A percentile compares a stretch with the other conserved stretches of the same genome.
These are phyloP conservation scores for Xylaria sp. DNA, from an alignment of 2,329 filamentous ascomycete species.

Conservation along the genomic window DNA sequence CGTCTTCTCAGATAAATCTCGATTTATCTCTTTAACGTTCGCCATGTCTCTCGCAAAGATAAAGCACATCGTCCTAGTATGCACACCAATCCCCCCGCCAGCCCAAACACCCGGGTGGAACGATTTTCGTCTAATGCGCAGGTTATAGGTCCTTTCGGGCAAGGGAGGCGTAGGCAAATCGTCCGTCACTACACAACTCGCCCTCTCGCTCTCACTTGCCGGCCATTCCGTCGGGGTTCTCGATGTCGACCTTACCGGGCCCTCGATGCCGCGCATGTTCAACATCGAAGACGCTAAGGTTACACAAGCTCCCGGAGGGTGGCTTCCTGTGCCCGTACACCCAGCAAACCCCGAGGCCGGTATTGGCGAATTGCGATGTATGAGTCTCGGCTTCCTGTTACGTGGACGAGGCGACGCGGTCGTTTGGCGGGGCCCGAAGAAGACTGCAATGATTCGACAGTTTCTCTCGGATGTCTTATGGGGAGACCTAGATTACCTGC, in stretches of 20 bases:
- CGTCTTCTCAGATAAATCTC: background rate
- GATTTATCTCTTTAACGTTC: constrained; percentile 16
- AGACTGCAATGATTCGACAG: constrained; percentile 98
- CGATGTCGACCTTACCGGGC: constrained; percentile 93
- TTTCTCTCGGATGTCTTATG: constrained; percentile 92
- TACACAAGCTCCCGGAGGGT: constrained; percentile 86
- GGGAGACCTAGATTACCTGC: constrained; percentile 84
- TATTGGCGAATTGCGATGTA: constrained; percentile 73
- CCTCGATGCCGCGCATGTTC: constrained; percentile 94
- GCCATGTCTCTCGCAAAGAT: constrained; percentile 69
- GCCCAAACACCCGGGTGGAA: background rate
- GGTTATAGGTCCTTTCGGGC: constrained; percentile 74
- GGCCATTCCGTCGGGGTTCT: constrained; percentile 92
- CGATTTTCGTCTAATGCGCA: constrained; percentile 7
- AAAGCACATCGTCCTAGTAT: constrained; percentile 76
- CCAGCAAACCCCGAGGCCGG: constrained; percentile 53
- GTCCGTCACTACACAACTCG: constrained; percentile 94
- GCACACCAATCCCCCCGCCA: constrained; percentile 26
- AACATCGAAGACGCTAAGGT: constrained; percentile 88
- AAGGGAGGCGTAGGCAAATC: constrained; percentile 99
- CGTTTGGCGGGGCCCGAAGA: constrained; percentile 97
- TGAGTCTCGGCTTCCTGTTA: constrained; percentile 92
- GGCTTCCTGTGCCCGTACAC: constrained; percentile 88
- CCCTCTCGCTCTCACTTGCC: constrained; percentile 81
- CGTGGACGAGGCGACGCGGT: constrained; percentile 84